Evolutionary conservation across 306 rosid genomes (phyloP).

Genomic region (Lablab purpureus): DNA sequence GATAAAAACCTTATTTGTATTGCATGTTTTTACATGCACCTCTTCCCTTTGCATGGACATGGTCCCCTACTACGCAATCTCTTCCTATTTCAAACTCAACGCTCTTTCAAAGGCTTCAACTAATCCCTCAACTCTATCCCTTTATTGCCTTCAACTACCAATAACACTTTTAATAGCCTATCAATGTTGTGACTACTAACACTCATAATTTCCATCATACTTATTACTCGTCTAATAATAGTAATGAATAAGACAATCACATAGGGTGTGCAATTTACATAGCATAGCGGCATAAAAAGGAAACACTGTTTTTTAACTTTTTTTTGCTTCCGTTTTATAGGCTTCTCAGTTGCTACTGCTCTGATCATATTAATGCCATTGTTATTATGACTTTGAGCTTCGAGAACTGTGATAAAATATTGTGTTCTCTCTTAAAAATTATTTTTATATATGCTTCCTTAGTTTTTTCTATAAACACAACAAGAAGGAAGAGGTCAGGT

Average conservation of each 20-base stretch:
- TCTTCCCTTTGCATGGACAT: conserved; percentile 52
- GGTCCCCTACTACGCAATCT: conserved; percentile 51
- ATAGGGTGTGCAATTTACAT: conserved; percentile 44
- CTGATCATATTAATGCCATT: conserved; percentile 60
- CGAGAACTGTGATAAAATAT: conserved; percentile 66
- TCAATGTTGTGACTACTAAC: conserved; percentile 29
- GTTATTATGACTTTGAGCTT: conserved; percentile 66
- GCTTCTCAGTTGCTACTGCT: conserved; percentile 53
- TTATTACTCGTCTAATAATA: not conserved
- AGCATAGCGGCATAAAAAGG: conserved; percentile 54
- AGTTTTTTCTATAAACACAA: conserved; percentile 62
- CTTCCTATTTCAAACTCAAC: not conserved
- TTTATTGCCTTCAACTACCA: conserved; percentile 50
- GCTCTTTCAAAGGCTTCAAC: conserved; percentile 30
- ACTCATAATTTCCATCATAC: not conserved
- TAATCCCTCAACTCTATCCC: conserved; percentile 43
- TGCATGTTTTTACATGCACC: conserved; percentile 59
- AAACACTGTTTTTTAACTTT: conserved; percentile 46
- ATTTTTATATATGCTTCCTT: conserved; percentile 53
- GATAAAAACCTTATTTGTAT: conserved; percentile 58
- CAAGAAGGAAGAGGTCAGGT: conserved; percentile 42
- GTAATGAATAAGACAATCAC: conserved; percentile 32
- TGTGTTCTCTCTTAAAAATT: conserved; percentile 37
- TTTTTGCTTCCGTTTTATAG: conserved; percentile 64
- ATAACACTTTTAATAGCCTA: conserved; percentile 36